Evolutionary conservation across 1,139 yeast genomes (phyloP).

Genomic region (Nakaseomyces uthaithaninus): DNA sequence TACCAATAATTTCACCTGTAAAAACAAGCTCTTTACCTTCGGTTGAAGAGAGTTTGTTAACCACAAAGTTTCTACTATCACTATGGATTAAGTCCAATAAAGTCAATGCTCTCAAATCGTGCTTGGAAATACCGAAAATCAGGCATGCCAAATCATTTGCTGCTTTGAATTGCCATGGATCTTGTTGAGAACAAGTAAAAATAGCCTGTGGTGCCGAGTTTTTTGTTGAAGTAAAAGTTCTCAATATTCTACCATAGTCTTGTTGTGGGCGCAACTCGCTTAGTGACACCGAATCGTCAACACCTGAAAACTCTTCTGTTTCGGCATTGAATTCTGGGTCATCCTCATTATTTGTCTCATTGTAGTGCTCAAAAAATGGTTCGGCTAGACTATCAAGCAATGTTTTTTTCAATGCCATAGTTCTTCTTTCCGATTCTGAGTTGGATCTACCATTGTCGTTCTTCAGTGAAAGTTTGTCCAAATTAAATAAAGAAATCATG

Average conservation of each 20-base stretch:
- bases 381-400: constrained; percentile 63
- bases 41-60: constrained; percentile 42
- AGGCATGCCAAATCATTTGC: constrained; percentile 87
- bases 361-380: constrained; percentile 51
- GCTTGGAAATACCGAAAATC: constrained; percentile 73
- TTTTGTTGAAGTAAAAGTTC: constrained; percentile 55
- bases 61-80: constrained; percentile 59
- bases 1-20: constrained; percentile 50
- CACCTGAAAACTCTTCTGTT: constrained; percentile 10
- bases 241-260: constrained; percentile 37
- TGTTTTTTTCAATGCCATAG: constrained; percentile 37
- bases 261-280: constrained; percentile 16
- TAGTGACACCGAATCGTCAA: constrained; percentile 11
- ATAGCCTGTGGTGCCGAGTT: constrained; percentile 72
- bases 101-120: constrained; percentile 53
- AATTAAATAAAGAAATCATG: constrained; percentile 28
- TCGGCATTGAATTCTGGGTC: constrained; percentile 10
- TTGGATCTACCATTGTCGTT: constrained; percentile 28
- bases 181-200: constrained; percentile 66
- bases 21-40: constrained; percentile 39
- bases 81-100: constrained; percentile 73
- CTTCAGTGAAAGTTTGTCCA: constrained; percentile 37
- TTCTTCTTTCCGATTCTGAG: constrained; percentile 7
- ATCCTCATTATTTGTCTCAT: constrained; percentile 25
- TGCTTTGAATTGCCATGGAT: constrained; percentile 75